Evolutionary conservation across 1,284 basidiomycete genomes (phyloP).

Genomic region (Heterobasidion parviporum): DNA sequence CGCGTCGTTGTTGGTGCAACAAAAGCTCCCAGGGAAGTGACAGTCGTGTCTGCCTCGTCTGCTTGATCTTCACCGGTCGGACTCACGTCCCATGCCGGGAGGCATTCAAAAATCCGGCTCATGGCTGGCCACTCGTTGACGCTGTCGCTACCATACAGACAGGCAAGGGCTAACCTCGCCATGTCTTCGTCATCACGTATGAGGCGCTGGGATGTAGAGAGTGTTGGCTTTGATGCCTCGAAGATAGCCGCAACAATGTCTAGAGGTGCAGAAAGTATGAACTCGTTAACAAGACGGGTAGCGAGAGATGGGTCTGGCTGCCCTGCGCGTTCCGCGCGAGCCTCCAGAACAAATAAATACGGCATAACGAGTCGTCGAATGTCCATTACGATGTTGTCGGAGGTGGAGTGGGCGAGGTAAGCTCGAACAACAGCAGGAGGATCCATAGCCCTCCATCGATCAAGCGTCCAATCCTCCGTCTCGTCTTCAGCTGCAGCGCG

Average conservation of each 20-base stretch:
- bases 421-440: constrained; percentile 60
- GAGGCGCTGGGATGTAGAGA: constrained; percentile 60
- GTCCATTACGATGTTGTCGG: constrained; percentile 58
- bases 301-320: constrained; percentile 56
- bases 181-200: constrained; percentile 79
- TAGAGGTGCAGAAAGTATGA: constrained; percentile 63
- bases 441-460: constrained; percentile 61
- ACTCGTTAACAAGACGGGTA: constrained; percentile 64
- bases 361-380: constrained; percentile 78
- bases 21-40: constrained; percentile 72
- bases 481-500: constrained; percentile 31
- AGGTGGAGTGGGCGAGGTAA: constrained; percentile 67
- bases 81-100: constrained; percentile 79
- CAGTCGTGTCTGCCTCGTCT: constrained; percentile 72
- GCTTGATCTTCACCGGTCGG: constrained; percentile 50
- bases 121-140: constrained; percentile 73
- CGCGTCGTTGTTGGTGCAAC: constrained; percentile 65
- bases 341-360: constrained; percentile 85
- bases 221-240: constrained; percentile 84
- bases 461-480: constrained; percentile 61
- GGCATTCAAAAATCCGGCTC: constrained; percentile 88
- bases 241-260: constrained; percentile 69
- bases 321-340: constrained; percentile 74
- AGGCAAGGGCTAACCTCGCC: constrained; percentile 78
- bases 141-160: constrained; percentile 77